Evolutionary conservation across 2,329 filamentous ascomycete genomes (phyloP).

Genomic region (Ceratocystis albifundus): DNA sequence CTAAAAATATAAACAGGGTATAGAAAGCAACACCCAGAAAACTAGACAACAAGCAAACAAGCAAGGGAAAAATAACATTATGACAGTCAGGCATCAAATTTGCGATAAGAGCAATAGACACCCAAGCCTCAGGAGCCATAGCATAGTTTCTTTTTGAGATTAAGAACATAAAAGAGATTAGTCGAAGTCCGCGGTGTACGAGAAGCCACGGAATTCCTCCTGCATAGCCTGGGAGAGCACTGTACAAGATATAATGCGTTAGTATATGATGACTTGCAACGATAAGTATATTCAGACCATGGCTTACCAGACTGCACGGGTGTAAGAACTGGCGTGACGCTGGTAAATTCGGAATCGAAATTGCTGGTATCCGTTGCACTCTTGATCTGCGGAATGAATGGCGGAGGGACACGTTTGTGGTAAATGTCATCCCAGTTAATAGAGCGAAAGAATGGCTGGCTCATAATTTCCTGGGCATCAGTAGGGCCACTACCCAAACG

Average conservation of each 20-base stretch:
- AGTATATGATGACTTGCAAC: background rate
- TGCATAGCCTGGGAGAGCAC: slow-evolving; percentile 98
- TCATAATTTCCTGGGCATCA: slow-evolving; percentile 98
- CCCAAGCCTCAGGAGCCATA: background rate
- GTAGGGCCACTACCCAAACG: slow-evolving; percentile 89
- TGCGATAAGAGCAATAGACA: background rate
- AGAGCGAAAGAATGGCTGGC: slow-evolving; percentile 92
- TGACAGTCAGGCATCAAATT: background rate
- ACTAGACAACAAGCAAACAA: background rate
- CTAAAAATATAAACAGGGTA: background rate
- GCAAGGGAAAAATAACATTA: background rate
- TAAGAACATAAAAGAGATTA: slow-evolving; percentile 31
- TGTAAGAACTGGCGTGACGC: slow-evolving; percentile 91
- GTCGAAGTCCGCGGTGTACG: slow-evolving; percentile 86
- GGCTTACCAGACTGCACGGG: slow-evolving; percentile 89
- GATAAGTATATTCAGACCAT: background rate
- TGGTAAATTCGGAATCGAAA: slow-evolving; percentile 97
- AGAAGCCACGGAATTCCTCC: slow-evolving; percentile 98
- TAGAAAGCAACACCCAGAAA: background rate
- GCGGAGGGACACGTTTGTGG: slow-evolving; percentile 79
- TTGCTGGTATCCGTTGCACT: slow-evolving; percentile 97
- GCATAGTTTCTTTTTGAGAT: slow-evolving; percentile 1
- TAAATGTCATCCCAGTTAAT: slow-evolving; percentile 99
- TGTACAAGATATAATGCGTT: slow-evolving; percentile 30
- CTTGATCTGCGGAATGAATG: slow-evolving; percentile 82